phyloP scores from a whole-genome alignment of 306 rosid species.

The Rubus parviflorus region DNA sequence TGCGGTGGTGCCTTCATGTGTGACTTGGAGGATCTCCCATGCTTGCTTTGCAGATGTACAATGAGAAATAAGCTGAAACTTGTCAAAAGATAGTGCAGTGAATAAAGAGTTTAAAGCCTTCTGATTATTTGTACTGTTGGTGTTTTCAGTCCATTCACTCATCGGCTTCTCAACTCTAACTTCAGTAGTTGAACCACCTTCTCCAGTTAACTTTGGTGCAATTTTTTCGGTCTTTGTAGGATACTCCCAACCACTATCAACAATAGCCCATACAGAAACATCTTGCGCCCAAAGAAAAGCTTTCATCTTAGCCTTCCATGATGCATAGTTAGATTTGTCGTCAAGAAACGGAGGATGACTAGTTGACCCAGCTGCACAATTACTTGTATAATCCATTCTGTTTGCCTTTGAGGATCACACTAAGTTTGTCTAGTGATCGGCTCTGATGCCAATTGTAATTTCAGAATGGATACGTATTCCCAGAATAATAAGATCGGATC shows the following conservation, averaged over 20 bases:
- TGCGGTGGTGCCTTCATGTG: background rate
- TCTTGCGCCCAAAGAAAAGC: background rate
- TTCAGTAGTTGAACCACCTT: no score
- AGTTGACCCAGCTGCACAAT: no score
- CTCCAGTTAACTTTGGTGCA: no score
- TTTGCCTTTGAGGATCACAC: no score
- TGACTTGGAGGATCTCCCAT: background rate
- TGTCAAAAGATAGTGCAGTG: background rate
- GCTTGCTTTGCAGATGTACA: background rate
- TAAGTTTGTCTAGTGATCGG: no score
- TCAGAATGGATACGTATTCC: no score
- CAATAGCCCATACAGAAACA: background rate
- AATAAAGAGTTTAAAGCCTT: no score
- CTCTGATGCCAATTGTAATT: no score
- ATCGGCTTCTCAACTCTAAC: background rate
- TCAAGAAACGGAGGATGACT: no score
- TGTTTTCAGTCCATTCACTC: background rate
- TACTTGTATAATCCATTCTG: no score
- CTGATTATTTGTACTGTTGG: background rate
- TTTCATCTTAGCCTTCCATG: background rate
- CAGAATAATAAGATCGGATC: no score
- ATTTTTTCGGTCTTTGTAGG: background rate
- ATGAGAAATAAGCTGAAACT: background rate
- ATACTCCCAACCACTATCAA: background rate
- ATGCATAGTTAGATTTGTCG: no score